Conservation (phyloP, 192 early-diverging fungal genomes). For the Coemansia aciculifera region DNA sequence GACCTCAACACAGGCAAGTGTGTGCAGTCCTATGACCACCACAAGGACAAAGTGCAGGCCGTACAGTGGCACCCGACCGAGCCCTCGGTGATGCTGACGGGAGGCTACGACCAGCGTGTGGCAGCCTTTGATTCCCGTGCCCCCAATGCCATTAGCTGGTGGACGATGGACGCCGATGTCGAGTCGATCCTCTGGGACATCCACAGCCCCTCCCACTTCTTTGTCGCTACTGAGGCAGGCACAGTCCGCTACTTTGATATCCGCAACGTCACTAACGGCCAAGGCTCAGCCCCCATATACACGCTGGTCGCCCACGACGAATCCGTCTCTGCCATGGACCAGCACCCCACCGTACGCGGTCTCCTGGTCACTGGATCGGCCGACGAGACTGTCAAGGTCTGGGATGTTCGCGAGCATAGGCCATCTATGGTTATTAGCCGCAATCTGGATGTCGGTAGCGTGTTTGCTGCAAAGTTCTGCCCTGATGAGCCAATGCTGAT, state of each 20-base stretch:
- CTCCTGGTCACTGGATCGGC: conserved; percentile 89
- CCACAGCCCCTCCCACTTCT: conserved; percentile 74
- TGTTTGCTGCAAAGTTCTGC: conserved; percentile 87
- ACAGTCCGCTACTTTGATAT: conserved; percentile 88
- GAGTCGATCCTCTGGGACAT: conserved; percentile 93
- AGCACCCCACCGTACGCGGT: conserved; percentile 75
- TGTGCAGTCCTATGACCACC: conserved; percentile 81
- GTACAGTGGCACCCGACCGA: conserved; percentile 91
- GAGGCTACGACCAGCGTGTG: conserved; percentile 87
- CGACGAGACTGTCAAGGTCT: conserved; percentile 92
- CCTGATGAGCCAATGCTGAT: conserved; percentile 89
- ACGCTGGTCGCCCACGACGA: conserved; percentile 93
- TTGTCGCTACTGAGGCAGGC: conserved; percentile 89
- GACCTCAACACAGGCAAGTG: conserved; percentile 75
- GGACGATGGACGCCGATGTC: conserved; percentile 80
- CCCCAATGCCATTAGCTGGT: conserved; percentile 67
- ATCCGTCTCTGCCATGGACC: conserved; percentile 84
- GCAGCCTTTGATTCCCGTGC: conserved; percentile 92
- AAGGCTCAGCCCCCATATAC: conserved; percentile 64
- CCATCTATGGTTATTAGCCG: conserved; percentile 85
- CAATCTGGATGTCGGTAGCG: conserved; percentile 78
- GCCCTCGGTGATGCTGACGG: conserved; percentile 83
- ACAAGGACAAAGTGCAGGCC: conserved; percentile 87
- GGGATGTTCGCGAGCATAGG: conserved; percentile 74
- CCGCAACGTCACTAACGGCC: conserved; percentile 49